Evolutionary conservation across 2,329 filamentous ascomycete genomes (phyloP), one percentile per base, ranked within the genome.

Genomic region (Pestalotiopsis sp.): DNA sequence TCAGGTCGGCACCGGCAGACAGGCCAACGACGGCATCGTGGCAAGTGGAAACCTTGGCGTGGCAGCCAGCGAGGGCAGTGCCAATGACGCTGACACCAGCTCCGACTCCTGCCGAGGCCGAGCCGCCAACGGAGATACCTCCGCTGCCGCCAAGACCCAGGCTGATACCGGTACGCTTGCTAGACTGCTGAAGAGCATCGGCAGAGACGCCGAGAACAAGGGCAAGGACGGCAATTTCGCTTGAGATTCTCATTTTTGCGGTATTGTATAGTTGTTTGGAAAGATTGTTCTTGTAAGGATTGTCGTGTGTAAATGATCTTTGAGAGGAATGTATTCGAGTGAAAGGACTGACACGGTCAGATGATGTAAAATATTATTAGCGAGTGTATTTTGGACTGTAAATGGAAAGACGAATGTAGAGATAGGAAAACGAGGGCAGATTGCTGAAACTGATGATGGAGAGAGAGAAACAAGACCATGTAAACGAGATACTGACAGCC

Each of bases 21-120:
- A 69, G 45, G 68, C 36, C 68, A 6, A 68, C 20, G 41, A 68
- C 36, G 52, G 68, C 65, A 49, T n/a, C 25, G 60, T 65, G 36
- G 61, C 65, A 67, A 38, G 56, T 38, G 17, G 57, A 27, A 2
- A 62, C 45, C 14, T 65, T 23, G n/a, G 36, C 52, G 36, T 23
- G 20, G 66, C 65, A 67, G 57, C n/a, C 25, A 13, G 59, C 45
- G 57, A 68, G 14, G 27, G 68, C 68, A 41, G 17, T 59, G 4
- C 41, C 39, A 23, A 67, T 57, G 45, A 56, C 41, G 23, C 64
- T 36, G 49, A 58, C 41, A 27, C 63, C 63, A 11, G 41, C 63
- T 11, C 17, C 36, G 39, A 12, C 41, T 17, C 27, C 27, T 38
- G n/a, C 61, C 11, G 41, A 38, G 4, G 36, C 52, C 3, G 27